Conservation (phyloP, 2,329 filamentous ascomycete species). For the Dothistroma septosporum region DNA sequence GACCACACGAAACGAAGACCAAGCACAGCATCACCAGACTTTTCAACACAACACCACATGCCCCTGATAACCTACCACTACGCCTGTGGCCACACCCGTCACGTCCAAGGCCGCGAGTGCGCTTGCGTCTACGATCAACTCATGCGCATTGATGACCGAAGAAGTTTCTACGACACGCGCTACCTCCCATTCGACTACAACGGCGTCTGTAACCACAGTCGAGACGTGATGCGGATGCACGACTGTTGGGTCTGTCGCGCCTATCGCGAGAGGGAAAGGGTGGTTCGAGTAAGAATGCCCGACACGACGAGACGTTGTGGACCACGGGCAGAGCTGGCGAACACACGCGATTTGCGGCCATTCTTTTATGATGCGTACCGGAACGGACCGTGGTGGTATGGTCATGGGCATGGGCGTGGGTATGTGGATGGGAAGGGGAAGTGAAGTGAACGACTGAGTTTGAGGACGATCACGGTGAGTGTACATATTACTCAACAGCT, state of each 20-base stretch:
- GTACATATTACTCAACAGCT: not conserved
- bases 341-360: not conserved
- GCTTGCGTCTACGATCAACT: constrained; percentile 23
- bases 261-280: constrained; percentile 5
- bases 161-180: constrained; percentile 9
- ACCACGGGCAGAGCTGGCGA: not conserved
- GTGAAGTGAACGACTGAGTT: not conserved
- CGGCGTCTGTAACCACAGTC: constrained; percentile 16
- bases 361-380: not conserved
- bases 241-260: constrained; percentile 13
- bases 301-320: not conserved
- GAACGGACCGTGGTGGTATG: not conserved
- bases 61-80: constrained; percentile 25
- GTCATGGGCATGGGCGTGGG: not conserved
- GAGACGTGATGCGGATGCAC: constrained; percentile 8
- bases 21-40: not conserved
- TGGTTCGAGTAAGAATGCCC: not conserved
- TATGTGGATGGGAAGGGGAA: not conserved
- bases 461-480: not conserved
- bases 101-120: constrained; percentile 24
- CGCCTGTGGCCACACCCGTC: constrained; percentile 23
- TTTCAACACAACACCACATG: constrained; percentile 10
- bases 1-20: not conserved
- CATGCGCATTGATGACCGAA: constrained; percentile 21
- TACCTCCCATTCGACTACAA: constrained; percentile 20